phyloP scores from a whole-genome alignment of 495 filamentous ascomycete species.

The Xylaria bambusicola region DNA sequence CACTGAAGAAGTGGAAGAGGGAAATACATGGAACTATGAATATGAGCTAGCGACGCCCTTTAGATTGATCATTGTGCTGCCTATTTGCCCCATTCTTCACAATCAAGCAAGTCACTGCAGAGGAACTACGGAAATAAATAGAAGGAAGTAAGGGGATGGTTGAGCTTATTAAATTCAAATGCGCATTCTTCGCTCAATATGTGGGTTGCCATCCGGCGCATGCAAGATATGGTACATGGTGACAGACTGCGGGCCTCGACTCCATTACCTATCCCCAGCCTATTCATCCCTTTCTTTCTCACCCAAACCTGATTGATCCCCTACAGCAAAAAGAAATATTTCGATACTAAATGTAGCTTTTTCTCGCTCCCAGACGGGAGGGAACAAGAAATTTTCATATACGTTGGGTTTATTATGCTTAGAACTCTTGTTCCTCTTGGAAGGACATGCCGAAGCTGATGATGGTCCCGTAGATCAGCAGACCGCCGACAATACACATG shows the following conservation, averaged over 20 bases:
- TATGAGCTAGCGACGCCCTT: neutral
- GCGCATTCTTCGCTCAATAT: neutral
- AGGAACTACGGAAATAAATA: no score
- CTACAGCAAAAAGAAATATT: neutral
- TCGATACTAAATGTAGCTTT: neutral
- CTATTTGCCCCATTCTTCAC: no score
- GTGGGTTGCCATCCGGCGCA: neutral
- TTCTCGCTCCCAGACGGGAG: neutral
- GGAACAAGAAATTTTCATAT: no score
- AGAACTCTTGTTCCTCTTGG: constrained; percentile 88
- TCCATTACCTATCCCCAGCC: no score
- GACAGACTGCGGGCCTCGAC: constrained; percentile 10
- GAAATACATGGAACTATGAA: neutral
- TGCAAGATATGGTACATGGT: constrained; percentile 11
- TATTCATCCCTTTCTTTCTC: neutral
- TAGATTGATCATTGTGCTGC: no score
- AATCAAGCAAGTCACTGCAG: neutral
- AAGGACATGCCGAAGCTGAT: constrained; percentile 98
- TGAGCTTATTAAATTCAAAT: neutral
- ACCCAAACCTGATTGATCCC: neutral
- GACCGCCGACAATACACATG: constrained; percentile 90
- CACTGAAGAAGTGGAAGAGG: neutral
- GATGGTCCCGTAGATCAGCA: constrained; percentile 96
- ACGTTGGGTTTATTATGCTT: constrained; percentile 8
- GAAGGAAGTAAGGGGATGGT: no score